Percentiles rank a stretch among this genome's conserved stretches.
Evolutionary conservation across 2,329 filamentous ascomycete genomes (phyloP).

Genomic region (Colletotrichum musae): DNA sequence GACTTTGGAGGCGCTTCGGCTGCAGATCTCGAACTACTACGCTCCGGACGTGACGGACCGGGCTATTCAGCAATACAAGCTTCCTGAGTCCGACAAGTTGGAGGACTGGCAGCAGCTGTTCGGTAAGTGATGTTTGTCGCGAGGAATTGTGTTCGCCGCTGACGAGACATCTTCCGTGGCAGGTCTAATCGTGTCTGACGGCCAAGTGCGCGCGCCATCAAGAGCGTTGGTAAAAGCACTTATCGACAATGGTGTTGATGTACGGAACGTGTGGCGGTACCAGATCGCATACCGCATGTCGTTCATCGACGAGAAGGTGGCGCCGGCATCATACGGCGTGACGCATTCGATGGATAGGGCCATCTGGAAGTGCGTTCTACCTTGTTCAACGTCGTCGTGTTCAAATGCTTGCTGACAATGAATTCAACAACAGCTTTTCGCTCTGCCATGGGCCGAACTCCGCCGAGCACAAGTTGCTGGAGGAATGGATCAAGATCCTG

Average conservation of each 20-base stretch:
- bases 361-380: slow-evolving; percentile 56
- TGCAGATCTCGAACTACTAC: slow-evolving; percentile 61
- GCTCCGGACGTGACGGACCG: slow-evolving; percentile 54
- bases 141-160: neutral
- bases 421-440: slow-evolving; percentile 48
- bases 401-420: slow-evolving; percentile 3
- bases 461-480: slow-evolving; percentile 52
- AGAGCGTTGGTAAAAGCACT: slow-evolving; percentile 51
- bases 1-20: slow-evolving; percentile 51
- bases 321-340: slow-evolving; percentile 52
- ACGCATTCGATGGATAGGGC: slow-evolving; percentile 59
- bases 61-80: slow-evolving; percentile 52
- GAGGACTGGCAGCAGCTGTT: slow-evolving; percentile 56
- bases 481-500: slow-evolving; percentile 54
- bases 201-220: slow-evolving; percentile 55
- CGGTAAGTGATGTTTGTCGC: slow-evolving; percentile 44
- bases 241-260: slow-evolving; percentile 49
- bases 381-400: neutral
- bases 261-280: slow-evolving; percentile 58
- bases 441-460: slow-evolving; percentile 55
- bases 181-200: slow-evolving; percentile 54
- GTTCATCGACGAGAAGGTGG: slow-evolving; percentile 57
- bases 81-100: slow-evolving; percentile 49
- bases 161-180: neutral
- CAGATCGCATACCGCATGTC: slow-evolving; percentile 58